Evolutionary conservation across 2,329 filamentous ascomycete genomes (phyloP), one percentile per base, ranked within the genome.

Genomic region (Malbranchea cinnamomea): DNA sequence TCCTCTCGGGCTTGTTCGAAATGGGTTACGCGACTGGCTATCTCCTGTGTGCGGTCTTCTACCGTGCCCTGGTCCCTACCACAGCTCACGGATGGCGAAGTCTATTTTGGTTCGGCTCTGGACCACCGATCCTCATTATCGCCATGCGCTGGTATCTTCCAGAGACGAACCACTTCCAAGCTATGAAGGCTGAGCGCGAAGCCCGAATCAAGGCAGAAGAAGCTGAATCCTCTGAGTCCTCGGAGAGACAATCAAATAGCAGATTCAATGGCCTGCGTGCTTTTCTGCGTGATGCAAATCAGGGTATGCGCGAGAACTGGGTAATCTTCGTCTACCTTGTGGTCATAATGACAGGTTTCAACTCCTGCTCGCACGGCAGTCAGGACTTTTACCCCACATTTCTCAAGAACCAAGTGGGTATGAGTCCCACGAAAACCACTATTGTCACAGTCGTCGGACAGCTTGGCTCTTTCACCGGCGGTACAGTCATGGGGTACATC

Each of bases 271-370:
- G 26, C 10, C 12, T 38, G n/a, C 36, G 28, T 23, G 30, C 22
- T 4, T 31, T 35, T 13, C 18, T 32, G 4, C 27, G 24, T 6
- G 37, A 37, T 7, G 35, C 23, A 20, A 15, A n/a, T 2, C 14
- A 27, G 3, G 31, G 13, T n/a, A 20, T 37, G 5, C 29, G 29
- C 16, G n/a, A 26, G 3, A 32, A 39, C 18, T 39, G 35, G 37
- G 26, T 39, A 10, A 54, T 91, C 2, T 62, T 93, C 33, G 60
- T 74, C 20, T 93, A 93, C 55, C 63, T 92, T 34, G 80, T 92
- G 5, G 60, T 92, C 12, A 62, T 92, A 22, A 91, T 91, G 81
- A 77, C 81, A 2, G 82, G 82, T 3, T 89, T 92, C 62, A 92
- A 91, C 57, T 91, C 89, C 23, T 33, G 56, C 53, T 79, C 74